Conservation (phyloP, 1,284 basidiomycete genomes). For the Trametes pubescens region DNA sequence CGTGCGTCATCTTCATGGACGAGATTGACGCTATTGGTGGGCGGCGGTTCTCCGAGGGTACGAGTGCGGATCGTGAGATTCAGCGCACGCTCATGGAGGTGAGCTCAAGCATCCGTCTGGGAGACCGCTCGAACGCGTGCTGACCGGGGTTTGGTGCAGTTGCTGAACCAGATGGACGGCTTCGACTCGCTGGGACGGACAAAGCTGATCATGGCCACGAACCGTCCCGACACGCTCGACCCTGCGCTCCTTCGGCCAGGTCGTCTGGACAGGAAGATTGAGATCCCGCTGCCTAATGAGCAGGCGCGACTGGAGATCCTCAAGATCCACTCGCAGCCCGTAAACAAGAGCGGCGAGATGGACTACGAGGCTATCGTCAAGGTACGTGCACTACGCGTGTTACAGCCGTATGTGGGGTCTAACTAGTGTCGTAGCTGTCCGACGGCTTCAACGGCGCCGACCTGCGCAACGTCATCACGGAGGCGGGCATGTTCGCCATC, state of each 20-base stretch:
- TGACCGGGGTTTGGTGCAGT: conserved; percentile 50
- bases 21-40: conserved; percentile 99
- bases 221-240: conserved; percentile 96
- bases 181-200: conserved; percentile 97
- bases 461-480: conserved; percentile 95
- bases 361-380: conserved; percentile 99
- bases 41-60: conserved; percentile 97
- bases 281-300: conserved; percentile 98
- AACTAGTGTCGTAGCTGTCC: conserved; percentile 63
- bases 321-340: conserved; percentile 95
- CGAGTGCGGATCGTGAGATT: conserved; percentile 98
- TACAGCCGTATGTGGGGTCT: neutral
- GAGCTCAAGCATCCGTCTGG: conserved; percentile 29
- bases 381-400: conserved; percentile 49
- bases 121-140: too few relatives aligned
- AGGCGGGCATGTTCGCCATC: conserved; percentile 99
- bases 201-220: conserved; percentile 99
- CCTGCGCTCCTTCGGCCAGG: conserved; percentile 97
- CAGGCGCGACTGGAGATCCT: conserved; percentile 95
- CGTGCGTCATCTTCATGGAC: conserved; percentile 99
- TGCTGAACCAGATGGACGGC: conserved; percentile 99
- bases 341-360: conserved; percentile 95
- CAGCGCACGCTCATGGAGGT: conserved; percentile 99
- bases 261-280: conserved; percentile 97
- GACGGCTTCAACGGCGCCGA: conserved; percentile 97